A percentile compares a stretch with the other conserved stretches of the same genome.
These are phyloP conservation scores for Tripidium arundinaceum DNA, from an alignment of 202 grass and related monocot genomes.

Conservation along the genomic window DNA sequence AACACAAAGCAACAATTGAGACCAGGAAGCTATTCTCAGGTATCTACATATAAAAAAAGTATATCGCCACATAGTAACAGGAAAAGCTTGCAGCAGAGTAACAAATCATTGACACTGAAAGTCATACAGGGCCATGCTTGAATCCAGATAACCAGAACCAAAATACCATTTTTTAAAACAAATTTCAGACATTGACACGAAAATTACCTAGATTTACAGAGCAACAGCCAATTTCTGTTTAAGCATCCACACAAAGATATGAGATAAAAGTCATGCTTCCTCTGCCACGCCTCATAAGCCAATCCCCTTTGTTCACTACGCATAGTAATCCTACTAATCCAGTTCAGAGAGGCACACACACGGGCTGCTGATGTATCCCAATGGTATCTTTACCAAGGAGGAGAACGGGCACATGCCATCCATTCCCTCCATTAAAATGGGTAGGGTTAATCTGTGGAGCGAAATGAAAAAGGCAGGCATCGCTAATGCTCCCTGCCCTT, in stretches of 20 bases:
- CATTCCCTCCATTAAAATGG: neutral
- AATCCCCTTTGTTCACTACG: neutral
- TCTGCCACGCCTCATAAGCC: neutral
- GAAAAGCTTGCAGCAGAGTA: neutral
- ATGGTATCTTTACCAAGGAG: neutral
- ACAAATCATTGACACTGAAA: neutral
- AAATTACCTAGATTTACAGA: neutral
- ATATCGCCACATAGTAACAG: neutral
- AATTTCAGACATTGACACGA: neutral
- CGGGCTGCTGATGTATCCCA: neutral
- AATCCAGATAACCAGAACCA: neutral
- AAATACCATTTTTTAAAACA: neutral
- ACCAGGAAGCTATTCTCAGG: neutral
- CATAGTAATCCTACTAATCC: neutral
- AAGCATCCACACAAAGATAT: neutral
- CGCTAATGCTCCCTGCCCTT: too few relatives aligned
- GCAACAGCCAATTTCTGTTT: neutral
- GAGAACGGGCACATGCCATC: neutral
- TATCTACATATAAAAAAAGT: neutral
- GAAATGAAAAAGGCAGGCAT: too few relatives aligned
- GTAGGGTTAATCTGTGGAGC: neutral
- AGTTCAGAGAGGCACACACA: neutral
- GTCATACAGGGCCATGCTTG: neutral
- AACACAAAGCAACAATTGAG: neutral
- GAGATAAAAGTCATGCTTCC: neutral